A percentile compares a stretch with the other conserved stretches of the same genome.
phyloP scores from a whole-genome alignment of 306 rosid species.

The Dryas alaskensis region DNA sequence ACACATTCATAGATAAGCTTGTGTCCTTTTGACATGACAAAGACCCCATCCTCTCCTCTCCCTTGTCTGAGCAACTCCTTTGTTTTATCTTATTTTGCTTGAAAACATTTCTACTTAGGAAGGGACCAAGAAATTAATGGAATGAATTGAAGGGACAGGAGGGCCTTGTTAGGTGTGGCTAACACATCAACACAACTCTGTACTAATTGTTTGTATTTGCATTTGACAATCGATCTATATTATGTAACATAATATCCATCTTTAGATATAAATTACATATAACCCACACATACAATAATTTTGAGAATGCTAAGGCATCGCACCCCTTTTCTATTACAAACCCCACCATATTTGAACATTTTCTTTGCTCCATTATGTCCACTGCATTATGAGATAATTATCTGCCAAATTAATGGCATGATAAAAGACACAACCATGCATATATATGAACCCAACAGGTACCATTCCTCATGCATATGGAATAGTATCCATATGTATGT shows the following conservation, averaged over 20 bases:
- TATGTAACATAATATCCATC: too few relatives aligned
- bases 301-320: too few relatives aligned
- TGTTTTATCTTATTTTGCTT: conserved; percentile 7
- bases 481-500: neutral
- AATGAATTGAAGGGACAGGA: conserved; percentile 5
- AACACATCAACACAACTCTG: neutral
- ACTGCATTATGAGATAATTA: neutral
- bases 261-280: too few relatives aligned
- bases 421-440: neutral
- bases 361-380: neutral
- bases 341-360: conserved; percentile 1
- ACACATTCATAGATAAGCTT: conserved; percentile 28
- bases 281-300: too few relatives aligned
- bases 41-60: conserved; percentile 25
- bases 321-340: neutral
- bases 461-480: conserved; percentile 12
- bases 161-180: conserved; percentile 19
- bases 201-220: neutral
- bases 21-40: conserved; percentile 47
- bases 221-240: neutral
- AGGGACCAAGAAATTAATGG: conserved; percentile 21
- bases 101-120: conserved; percentile 1
- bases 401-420: neutral
- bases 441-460: neutral
- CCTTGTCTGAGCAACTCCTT: conserved; percentile 10